A percentile compares a stretch with the other conserved stretches of the same genome.
phyloP scores from a whole-genome alignment of 805 yeast genomes.

The Sugiyamaella smithiae region DNA sequence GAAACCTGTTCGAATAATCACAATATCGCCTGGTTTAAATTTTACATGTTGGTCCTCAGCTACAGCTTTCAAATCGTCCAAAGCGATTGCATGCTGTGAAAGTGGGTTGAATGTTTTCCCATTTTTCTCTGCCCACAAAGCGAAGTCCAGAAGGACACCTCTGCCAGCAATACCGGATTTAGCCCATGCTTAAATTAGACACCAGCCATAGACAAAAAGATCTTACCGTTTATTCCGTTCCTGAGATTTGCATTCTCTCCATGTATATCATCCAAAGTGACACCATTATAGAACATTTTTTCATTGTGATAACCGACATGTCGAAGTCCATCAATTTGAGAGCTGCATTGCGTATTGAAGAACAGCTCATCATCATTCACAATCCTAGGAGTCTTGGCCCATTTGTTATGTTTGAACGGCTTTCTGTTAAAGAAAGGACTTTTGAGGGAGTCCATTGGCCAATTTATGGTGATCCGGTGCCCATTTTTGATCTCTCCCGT shows the following conservation, averaged over 20 bases:
- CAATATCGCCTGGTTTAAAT: conserved; percentile 31
- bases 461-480: conserved; percentile 14
- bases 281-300: conserved; percentile 25
- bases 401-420: conserved; percentile 7
- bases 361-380: conserved; percentile 23
- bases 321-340: conserved; percentile 34
- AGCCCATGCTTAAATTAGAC: conserved; percentile 10
- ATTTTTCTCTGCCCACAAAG: conserved; percentile 26
- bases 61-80: conserved; percentile 22
- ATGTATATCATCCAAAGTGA: conserved; percentile 25
- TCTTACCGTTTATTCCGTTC: conserved; percentile 9
- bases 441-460: conserved; percentile 16
- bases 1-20: conserved; percentile 32
- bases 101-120: conserved; percentile 28
- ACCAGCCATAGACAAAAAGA: not conserved
- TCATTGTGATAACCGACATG: conserved; percentile 29
- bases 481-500: conserved; percentile 14
- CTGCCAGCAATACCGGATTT: conserved; percentile 29
- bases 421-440: conserved; percentile 16
- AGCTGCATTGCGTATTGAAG: conserved; percentile 32
- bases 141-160: conserved; percentile 34
- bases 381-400: conserved; percentile 15
- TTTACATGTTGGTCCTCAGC: conserved; percentile 26
- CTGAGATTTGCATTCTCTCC: conserved; percentile 14
- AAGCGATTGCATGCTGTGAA: conserved; percentile 24